These are phyloP conservation scores for Plasmopara muralis DNA, from an alignment of 352 stramenopile genomes.

Conservation along the genomic window DNA sequence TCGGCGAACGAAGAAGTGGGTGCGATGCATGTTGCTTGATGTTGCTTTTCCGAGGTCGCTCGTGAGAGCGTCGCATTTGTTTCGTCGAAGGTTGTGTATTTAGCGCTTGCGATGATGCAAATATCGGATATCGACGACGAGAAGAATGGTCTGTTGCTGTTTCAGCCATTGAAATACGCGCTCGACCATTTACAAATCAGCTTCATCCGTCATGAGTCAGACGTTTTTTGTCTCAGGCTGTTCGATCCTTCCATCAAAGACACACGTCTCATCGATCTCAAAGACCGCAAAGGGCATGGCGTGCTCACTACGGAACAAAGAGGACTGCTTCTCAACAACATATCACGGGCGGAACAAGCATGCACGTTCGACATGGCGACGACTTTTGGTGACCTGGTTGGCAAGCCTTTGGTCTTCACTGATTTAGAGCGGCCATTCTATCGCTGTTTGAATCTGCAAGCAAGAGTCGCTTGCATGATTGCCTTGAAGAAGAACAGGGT, in stretches of 20 bases:
- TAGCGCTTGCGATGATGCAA: constrained; percentile 18
- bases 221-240: not conserved
- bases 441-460: constrained; percentile 12
- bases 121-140: constrained; percentile 27
- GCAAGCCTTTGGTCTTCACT: constrained; percentile 9
- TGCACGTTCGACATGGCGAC: constrained; percentile 9
- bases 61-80: constrained; percentile 10
- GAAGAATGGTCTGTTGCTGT: constrained; percentile 23
- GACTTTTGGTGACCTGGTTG: constrained; percentile 15
- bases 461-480: constrained; percentile 12
- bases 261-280: constrained; percentile 9
- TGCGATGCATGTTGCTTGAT: constrained; percentile 21
- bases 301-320: constrained; percentile 5
- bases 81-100: constrained; percentile 20
- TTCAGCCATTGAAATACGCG: constrained; percentile 18
- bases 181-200: constrained; percentile 13
- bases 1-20: constrained; percentile 9
- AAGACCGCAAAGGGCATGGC: constrained; percentile 1
- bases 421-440: constrained; percentile 8
- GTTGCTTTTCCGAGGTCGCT: constrained; percentile 15
- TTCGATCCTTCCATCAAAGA: constrained; percentile 1
- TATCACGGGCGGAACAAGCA: constrained; percentile 8
- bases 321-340: constrained; percentile 2
- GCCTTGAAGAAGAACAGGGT: constrained; percentile 19
- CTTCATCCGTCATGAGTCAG: constrained; percentile 2